Percentiles rank a stretch among this genome's conserved stretches.
Evolutionary conservation across 805 yeast species (phyloP).

Genomic region (Nakazawaea wyomingensis): DNA sequence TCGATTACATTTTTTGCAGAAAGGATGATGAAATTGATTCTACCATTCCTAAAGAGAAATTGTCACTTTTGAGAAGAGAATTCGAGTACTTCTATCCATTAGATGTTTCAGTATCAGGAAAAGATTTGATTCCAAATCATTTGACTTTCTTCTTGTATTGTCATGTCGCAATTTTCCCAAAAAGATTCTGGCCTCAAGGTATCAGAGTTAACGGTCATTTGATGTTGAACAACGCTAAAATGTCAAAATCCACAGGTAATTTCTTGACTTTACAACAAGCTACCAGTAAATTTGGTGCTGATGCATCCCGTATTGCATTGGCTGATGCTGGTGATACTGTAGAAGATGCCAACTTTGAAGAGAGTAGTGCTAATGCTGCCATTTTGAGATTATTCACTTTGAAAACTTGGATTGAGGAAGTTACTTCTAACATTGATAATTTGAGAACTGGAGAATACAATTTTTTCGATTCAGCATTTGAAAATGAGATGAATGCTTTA

Average conservation of each 20-base stretch:
- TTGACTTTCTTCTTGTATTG: constrained; percentile 92
- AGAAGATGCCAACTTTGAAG: constrained; percentile 98
- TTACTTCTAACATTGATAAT: constrained; percentile 42
- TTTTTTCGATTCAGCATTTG: constrained; percentile 87
- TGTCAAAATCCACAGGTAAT: constrained; percentile 98
- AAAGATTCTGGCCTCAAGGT: constrained; percentile 89
- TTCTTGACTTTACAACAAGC: constrained; percentile 86
- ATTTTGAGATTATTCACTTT: constrained; percentile 86
- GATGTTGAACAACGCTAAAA: constrained; percentile 91
- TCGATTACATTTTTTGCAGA: constrained; percentile 83
- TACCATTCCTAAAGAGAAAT: constrained; percentile 60
- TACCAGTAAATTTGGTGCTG: constrained; percentile 90
- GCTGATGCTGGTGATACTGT: constrained; percentile 98
- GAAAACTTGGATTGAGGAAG: constrained; percentile 93
- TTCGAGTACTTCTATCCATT: constrained; percentile 96
- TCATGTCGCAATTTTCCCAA: constrained; percentile 90
- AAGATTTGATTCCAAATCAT: constrained; percentile 96
- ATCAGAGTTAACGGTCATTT: constrained; percentile 94
- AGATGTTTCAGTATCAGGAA: constrained; percentile 89
- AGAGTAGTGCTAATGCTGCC: constrained; percentile 94
- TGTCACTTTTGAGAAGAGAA: constrained; percentile 79
- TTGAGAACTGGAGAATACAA: constrained; percentile 55
- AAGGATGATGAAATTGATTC: constrained; percentile 48
- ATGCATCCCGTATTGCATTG: constrained; percentile 92
- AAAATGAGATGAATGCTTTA: constrained; percentile 84